A percentile compares a stretch with the other conserved stretches of the same genome.
Conservation (phyloP, 2,329 filamentous ascomycete species). For the Nemania bipapillata region DNA sequence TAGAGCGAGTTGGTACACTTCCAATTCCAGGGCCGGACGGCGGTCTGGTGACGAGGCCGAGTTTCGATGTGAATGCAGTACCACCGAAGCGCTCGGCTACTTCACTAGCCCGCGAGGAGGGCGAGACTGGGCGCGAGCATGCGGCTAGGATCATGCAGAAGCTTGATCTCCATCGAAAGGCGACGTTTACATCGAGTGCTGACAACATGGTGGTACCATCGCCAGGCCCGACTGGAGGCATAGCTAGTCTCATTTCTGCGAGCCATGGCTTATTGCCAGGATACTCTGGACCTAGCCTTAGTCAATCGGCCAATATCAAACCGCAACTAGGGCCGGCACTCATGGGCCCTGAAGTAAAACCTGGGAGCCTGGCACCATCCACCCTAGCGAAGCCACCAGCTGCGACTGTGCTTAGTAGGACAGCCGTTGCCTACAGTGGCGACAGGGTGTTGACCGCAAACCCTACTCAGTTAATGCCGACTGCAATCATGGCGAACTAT, state of each 20-base stretch:
- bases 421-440: conserved; percentile 81
- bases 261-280: conserved; percentile 82
- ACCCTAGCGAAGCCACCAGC: conserved; percentile 86
- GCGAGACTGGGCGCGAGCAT: conserved; percentile 81
- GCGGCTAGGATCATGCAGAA: conserved; percentile 91
- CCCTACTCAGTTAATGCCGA: conserved; percentile 78
- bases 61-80: conserved; percentile 71
- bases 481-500: conserved; percentile 88
- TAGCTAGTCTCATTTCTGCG: conserved; percentile 85
- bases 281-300: conserved; percentile 51
- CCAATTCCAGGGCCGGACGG: conserved; percentile 71
- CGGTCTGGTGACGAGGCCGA: conserved; percentile 68
- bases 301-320: conserved; percentile 47
- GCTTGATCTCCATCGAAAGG: conserved; percentile 86
- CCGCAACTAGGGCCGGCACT: conserved; percentile 52
- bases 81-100: conserved; percentile 68
- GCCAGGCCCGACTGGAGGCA: conserved; percentile 67
- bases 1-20: conserved; percentile 73
- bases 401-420: conserved; percentile 85
- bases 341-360: conserved; percentile 58
- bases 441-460: conserved; percentile 76
- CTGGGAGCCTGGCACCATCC: conserved; percentile 78
- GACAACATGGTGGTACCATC: conserved; percentile 56
- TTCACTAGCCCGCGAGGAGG: conserved; percentile 70
- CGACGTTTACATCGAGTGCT: conserved; percentile 65